Evolutionary conservation across 2,329 filamentous ascomycete genomes (phyloP), one percentile per base, ranked within the genome.

Genomic region (Metarhizium album): DNA sequence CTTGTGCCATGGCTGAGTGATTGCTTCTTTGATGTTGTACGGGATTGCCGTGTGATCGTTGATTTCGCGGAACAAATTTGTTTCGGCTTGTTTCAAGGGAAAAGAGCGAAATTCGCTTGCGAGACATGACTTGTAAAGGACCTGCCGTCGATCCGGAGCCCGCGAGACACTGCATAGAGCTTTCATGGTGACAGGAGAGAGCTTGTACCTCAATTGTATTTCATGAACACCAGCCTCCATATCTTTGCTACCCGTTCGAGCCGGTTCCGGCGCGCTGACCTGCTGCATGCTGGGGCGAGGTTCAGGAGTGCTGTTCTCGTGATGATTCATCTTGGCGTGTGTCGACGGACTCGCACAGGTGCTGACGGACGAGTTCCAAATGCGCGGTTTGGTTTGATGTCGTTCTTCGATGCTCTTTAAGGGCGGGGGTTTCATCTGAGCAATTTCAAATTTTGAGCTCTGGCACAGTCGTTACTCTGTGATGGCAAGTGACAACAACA

Each of bases 1-100:
- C 60, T 94, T 94, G 60, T 93, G 87, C 47, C 81, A 77, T 5
- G 82, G 73, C 2, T 78, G 68, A 3, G 78, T 75, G 23, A 90
- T 67, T 42, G 53, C 47, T 27, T 64, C 66, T 11, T 49, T 52
- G 14, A 73, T 49, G 2, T 60, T 64, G 53, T 71, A 72, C 2
- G 67, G 68, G 2, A 72, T 69, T 0, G 58, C 54, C 6, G 65
- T 66, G 45, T 64, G 61, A 35, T 68, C 62, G 48, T 73, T 73
- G 55, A 72, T 59, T 33, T 62, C 57, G 20, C 63, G 59, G 49
- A 72, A 67, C 48, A 71, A 67, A 24, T 57, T 58, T 6, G 54
- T 62, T 45, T 73, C 68, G 4, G 52, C 51, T n/a, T 62, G 58
- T 13, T 61, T 62, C 46, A 72, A 64, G 1, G 64, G 61, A 38